phyloP scores from a whole-genome alignment of 2,329 filamentous ascomycete species.

The Aspergillus novofumigatus region DNA sequence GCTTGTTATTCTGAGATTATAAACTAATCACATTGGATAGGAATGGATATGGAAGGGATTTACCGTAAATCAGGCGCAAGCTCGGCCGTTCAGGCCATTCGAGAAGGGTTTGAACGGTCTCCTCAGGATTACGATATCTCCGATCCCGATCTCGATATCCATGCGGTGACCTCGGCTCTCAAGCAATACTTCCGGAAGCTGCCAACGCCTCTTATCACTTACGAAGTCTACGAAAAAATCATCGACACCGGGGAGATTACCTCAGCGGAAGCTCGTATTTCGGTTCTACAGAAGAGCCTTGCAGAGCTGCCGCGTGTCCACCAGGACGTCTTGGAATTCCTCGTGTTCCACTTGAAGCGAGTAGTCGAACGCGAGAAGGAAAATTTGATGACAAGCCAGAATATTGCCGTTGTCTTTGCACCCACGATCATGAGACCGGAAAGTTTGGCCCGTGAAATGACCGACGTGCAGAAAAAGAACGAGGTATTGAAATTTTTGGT shows the following conservation, averaged over 20 bases:
- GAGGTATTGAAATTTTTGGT: constrained; percentile 87
- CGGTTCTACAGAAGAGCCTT: constrained; percentile 68
- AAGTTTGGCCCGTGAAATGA: constrained; percentile 90
- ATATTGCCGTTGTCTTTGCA: constrained; percentile 93
- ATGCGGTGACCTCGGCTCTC: constrained; percentile 87
- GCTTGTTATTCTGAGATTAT: not conserved
- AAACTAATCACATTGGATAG: constrained; percentile 27
- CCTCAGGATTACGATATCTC: constrained; percentile 80
- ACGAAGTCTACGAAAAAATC: constrained; percentile 84
- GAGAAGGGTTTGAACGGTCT: constrained; percentile 83
- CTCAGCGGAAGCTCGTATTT: constrained; percentile 63
- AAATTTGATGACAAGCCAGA: constrained; percentile 95
- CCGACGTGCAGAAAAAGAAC: constrained; percentile 91
- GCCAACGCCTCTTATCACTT: constrained; percentile 83
- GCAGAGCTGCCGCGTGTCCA: constrained; percentile 77
- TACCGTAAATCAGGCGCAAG: constrained; percentile 96
- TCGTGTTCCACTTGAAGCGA: constrained; percentile 87
- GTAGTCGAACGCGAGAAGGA: constrained; percentile 78
- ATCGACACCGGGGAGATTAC: constrained; percentile 65
- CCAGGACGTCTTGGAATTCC: constrained; percentile 83
- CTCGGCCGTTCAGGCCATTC: constrained; percentile 83
- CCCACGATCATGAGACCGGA: constrained; percentile 94
- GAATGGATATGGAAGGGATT: constrained; percentile 94
- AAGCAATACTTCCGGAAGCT: constrained; percentile 98
- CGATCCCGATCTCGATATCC: constrained; percentile 89